phyloP scores from a whole-genome alignment of 2,329 filamentous ascomycete genomes.

The Aspergillus tanneri region DNA sequence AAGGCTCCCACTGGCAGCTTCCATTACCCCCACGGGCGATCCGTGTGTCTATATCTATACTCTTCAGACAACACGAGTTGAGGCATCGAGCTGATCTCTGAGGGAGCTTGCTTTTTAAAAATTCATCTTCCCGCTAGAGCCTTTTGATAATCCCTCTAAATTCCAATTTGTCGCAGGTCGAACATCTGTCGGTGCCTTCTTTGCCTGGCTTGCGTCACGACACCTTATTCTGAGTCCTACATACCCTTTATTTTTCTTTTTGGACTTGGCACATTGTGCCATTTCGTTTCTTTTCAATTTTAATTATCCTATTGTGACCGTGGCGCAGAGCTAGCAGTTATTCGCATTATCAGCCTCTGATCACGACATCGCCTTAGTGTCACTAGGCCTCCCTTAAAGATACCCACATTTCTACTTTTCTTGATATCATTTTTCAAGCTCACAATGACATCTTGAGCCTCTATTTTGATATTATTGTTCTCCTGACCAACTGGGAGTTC shows the following conservation, averaged over 20 bases:
- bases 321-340: conserved; percentile 10
- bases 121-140: not conserved
- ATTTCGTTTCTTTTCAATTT: not conserved
- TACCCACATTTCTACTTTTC: conserved; percentile 8
- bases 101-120: conserved; percentile 2
- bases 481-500: too few relatives aligned
- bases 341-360: conserved; percentile 24
- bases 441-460: conserved; percentile 14
- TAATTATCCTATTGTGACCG: not conserved
- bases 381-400: conserved; percentile 17
- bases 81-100: not conserved
- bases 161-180: not conserved
- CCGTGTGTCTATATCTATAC: not conserved
- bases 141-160: not conserved
- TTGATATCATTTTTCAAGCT: conserved; percentile 11
- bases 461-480: not conserved
- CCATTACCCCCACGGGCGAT: conserved; percentile 1
- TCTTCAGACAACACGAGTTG: not conserved
- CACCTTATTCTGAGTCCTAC: too few relatives aligned
- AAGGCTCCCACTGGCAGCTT: conserved; percentile 1
- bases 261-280: not conserved
- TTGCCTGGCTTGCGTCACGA: not conserved
- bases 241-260: not conserved
- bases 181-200: not conserved
- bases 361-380: conserved; percentile 33